phyloP scores from a whole-genome alignment of 2,329 filamentous ascomycete genomes.

The Cladophialophora exuberans region DNA sequence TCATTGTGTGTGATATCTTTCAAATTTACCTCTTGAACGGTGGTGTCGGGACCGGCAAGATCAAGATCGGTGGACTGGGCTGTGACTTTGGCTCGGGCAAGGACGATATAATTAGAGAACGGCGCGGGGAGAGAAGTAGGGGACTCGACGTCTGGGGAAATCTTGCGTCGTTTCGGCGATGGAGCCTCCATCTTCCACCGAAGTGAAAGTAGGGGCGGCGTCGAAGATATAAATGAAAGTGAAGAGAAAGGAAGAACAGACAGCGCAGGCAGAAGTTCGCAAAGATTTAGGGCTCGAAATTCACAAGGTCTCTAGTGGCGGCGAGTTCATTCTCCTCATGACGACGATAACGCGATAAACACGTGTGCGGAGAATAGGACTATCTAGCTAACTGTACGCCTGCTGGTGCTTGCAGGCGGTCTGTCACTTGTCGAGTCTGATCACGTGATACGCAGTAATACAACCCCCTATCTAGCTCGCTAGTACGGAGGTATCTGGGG shows the following conservation, averaged over 20 bases:
- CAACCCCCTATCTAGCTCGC: too few species aligned
- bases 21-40: slow-evolving; percentile 10
- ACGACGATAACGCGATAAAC: too few species aligned
- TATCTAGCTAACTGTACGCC: too few species aligned
- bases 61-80: not conserved
- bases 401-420: too few species aligned
- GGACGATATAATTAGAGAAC: slow-evolving; percentile 19
- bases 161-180: slow-evolving; percentile 16
- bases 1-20: not conserved
- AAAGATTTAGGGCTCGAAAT: not conserved
- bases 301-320: too few species aligned
- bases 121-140: slow-evolving; percentile 8
- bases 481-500: too few species aligned
- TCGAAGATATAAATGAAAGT: too few species aligned
- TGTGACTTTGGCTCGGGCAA: slow-evolving; percentile 11
- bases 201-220: too few species aligned
- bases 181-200: slow-evolving; percentile 16
- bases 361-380: too few species aligned
- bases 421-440: too few species aligned
- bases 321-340: too few species aligned
- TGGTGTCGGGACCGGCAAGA: not conserved
- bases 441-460: too few species aligned
- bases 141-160: not conserved
- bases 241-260: not conserved
- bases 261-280: slow-evolving; percentile 2